These are phyloP conservation scores for Zancudomyces culisetae DNA, from an alignment of 371 early-diverging fungal genomes.

Conservation along the genomic window DNA sequence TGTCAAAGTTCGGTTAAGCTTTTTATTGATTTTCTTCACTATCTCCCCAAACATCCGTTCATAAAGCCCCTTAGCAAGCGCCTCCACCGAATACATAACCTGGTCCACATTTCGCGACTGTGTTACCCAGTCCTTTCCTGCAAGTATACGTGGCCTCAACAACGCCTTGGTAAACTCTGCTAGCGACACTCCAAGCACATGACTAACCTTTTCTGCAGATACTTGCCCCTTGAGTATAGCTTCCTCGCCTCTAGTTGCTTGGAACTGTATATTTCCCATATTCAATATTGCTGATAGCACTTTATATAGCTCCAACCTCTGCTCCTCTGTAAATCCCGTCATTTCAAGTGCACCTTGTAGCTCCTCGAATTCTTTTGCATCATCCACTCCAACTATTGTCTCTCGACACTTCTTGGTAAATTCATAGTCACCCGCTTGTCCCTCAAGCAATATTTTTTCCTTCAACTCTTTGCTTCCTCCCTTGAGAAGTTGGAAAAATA, in stretches of 20 bases:
- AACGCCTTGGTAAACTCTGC: conserved; percentile 72
- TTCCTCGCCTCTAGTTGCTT: conserved; percentile 46
- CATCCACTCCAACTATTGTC: conserved; percentile 87
- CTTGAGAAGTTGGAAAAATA: conserved; percentile 94
- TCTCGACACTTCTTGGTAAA: conserved; percentile 65
- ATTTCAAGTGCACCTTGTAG: conserved; percentile 59
- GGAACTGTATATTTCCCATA: conserved; percentile 81
- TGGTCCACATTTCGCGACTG: conserved; percentile 76
- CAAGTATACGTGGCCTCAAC: conserved; percentile 80
- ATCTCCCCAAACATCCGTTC: conserved; percentile 93
- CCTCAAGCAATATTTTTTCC: conserved; percentile 50
- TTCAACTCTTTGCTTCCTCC: conserved; percentile 52
- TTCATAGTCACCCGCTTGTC: conserved; percentile 54
- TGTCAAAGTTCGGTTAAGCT: conserved; percentile 49
- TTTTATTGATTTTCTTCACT: conserved; percentile 73
- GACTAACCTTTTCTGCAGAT: conserved; percentile 72
- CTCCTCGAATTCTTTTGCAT: conserved; percentile 59
- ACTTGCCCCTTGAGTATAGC: conserved; percentile 68
- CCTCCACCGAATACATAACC: conserved; percentile 79
- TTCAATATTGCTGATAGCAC: conserved; percentile 87
- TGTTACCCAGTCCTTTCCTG: conserved; percentile 92
- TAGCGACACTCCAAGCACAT: conserved; percentile 83
- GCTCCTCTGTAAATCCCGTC: conserved; percentile 61
- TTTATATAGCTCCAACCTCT: conserved; percentile 63
- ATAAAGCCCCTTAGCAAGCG: conserved; percentile 87